Percentiles rank a stretch among this genome's conserved stretches.
Conservation (phyloP, 179 eudicot species). For the Vitellaria paradoxa region DNA sequence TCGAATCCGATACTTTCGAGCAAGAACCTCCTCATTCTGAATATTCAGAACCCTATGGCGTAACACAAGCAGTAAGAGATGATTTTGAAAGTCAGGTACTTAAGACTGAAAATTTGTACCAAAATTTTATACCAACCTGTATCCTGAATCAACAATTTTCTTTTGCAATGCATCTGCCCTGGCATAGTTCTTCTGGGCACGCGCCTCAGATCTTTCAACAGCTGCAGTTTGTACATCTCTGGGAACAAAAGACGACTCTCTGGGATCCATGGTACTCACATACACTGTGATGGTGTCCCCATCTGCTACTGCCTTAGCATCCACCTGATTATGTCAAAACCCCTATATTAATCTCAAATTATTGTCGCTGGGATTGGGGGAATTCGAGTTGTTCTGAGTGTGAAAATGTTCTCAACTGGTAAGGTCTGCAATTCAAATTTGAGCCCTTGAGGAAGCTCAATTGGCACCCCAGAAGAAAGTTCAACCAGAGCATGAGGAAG, state of each 20-base stretch:
- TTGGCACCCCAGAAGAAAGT: slow-evolving; percentile 40
- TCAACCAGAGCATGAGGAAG: slow-evolving; percentile 58
- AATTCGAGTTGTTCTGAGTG: not conserved
- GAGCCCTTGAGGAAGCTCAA: slow-evolving; percentile 57
- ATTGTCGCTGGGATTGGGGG: not conserved
- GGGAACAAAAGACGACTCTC: slow-evolving; percentile 78
- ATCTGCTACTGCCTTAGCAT: slow-evolving; percentile 89
- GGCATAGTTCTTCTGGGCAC: slow-evolving; percentile 59
- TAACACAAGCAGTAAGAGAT: not conserved
- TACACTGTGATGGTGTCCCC: slow-evolving; percentile 92
- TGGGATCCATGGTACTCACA: slow-evolving; percentile 70
- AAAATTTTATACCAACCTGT: slow-evolving; percentile 39
- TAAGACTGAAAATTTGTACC: no score
- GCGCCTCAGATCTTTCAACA: slow-evolving; percentile 67
- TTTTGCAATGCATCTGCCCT: slow-evolving; percentile 81
- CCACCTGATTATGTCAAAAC: slow-evolving; percentile 48
- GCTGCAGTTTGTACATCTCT: slow-evolving; percentile 70
- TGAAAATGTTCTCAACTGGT: slow-evolving; percentile 59
- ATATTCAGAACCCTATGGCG: slow-evolving; percentile 57
- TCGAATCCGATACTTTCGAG: slow-evolving; percentile 79
- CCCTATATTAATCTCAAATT: not conserved
- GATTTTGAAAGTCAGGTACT: not conserved
- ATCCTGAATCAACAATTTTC: slow-evolving; percentile 66
- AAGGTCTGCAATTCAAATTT: slow-evolving; percentile 79
- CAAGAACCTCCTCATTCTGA: slow-evolving; percentile 70